Base-by-base conservation (phyloP, 1,284 basidiomycete species). In the Meripilus lineatus region DNA sequence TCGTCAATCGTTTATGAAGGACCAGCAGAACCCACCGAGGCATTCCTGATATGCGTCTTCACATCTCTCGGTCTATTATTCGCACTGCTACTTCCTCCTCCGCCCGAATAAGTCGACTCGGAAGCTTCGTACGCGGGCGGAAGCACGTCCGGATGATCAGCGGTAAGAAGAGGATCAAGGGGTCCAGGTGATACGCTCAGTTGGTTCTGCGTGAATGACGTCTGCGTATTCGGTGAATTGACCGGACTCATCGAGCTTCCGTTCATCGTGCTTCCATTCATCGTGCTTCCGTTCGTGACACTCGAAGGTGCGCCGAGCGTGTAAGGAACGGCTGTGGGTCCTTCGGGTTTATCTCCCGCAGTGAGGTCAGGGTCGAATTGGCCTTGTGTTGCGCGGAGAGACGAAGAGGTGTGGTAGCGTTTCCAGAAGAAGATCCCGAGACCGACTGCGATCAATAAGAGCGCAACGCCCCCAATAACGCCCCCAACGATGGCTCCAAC, bases 401-500 rank as follows among this genome's bases (percentile, higher is more conserved):
- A 25, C 8, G 11, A 18, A 6, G 13, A 5, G 17, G 15, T 22
- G 14, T 32, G 22, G 38, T 40, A 40, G 13, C 18, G 26, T 15
- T 36, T 34, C 20, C 15, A 32, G 28, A 48, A 30, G 35, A 39
- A 42, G 39, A 42, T 36, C 2, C 15, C 25, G 36, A 22, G 38
- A 23, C 42, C 18, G 36, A 41, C 22, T 17, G 38, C 22, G 17
- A 47, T 15, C n/a, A 45, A 26, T 18, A 50, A 13, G 17, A 50
- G 15, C 3, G 38, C 43, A 26, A 40, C 42, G 14, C 43, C 49
- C 25, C 49, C 49, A 14, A 50, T 11, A 14, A 42, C 40, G 23
- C 49, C 46, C 26, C 49, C 49, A 11, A 50, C 40, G 42, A 50
- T 44, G 5, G 49, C 41, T 15, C 40, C 43, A 23, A 38, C 26